Evolutionary conservation across 1,139 yeast species (phyloP).

Genomic region (Wickerhamiella pararugosa): DNA sequence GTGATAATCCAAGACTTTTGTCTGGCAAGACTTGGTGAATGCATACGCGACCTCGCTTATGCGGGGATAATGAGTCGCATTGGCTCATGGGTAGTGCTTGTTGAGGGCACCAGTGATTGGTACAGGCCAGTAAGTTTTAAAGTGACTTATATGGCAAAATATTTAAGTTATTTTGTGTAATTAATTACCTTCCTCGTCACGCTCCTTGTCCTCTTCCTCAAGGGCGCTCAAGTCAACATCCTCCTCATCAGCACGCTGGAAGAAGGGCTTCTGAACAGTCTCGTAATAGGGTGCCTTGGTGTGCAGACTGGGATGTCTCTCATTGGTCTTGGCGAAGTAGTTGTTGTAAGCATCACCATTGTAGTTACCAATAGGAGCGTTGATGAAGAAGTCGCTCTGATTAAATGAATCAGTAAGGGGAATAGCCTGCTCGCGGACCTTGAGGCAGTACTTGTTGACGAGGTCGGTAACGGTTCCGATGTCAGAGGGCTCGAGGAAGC

Average conservation of each 20-base stretch:
- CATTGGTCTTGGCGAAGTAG: slow-evolving; percentile 34
- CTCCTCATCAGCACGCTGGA: slow-evolving; percentile 23
- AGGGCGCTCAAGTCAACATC: slow-evolving; percentile 11
- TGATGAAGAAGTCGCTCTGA: slow-evolving; percentile 69
- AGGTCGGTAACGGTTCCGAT: slow-evolving; percentile 23
- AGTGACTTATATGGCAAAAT: background rate
- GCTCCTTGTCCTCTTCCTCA: slow-evolving; percentile 12
- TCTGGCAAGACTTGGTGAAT: no score
- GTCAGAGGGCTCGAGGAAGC: slow-evolving; percentile 32
- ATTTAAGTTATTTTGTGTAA: background rate
- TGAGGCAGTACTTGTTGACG: slow-evolving; percentile 25
- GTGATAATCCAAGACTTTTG: no score
- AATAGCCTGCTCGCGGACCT: slow-evolving; percentile 50
- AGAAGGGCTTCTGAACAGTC: slow-evolving; percentile 27
- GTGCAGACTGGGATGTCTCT: slow-evolving; percentile 23
- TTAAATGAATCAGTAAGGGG: slow-evolving; percentile 84
- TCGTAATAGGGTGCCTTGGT: slow-evolving; percentile 29
- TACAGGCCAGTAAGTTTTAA: background rate
- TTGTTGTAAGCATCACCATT: slow-evolving; percentile 80
- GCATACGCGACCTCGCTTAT: no score
- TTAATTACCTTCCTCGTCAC: slow-evolving; percentile 4
- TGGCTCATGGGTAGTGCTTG: background rate
- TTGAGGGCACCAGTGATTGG: background rate
- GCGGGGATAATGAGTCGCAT: no score
- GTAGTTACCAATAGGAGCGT: slow-evolving; percentile 71